Conservation (phyloP, 1,284 basidiomycete genomes). For the Microbotryomycetes sp. region DNA sequence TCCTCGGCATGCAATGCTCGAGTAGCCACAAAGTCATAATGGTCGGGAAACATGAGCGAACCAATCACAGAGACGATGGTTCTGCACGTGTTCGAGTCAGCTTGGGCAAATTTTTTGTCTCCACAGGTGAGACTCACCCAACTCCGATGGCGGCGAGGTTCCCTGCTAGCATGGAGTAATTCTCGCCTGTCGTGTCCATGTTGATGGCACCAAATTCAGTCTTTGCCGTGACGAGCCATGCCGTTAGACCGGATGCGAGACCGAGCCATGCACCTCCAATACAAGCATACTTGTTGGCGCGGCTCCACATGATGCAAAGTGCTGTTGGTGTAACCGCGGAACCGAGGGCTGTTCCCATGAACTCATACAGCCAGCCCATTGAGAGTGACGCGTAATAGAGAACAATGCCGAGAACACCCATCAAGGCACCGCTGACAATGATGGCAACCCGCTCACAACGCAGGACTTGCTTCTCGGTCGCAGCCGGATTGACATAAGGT, state of each 20-base stretch:
- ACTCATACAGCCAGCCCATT: conserved; percentile 59
- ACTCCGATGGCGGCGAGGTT: conserved; percentile 80
- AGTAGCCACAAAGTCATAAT: conserved; percentile 71
- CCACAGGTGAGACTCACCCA: conserved; percentile 47
- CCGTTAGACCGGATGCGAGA: conserved; percentile 60
- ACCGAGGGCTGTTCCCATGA: conserved; percentile 55
- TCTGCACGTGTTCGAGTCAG: neutral
- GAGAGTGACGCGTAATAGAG: conserved; percentile 84
- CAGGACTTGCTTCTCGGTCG: conserved; percentile 55
- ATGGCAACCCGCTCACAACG: conserved; percentile 46
- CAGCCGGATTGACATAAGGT: conserved; percentile 55
- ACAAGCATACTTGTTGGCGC: conserved; percentile 75
- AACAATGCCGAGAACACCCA: conserved; percentile 72
- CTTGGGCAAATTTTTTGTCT: neutral
- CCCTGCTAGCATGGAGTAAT: conserved; percentile 33
- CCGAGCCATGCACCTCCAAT: conserved; percentile 64
- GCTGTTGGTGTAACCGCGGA: conserved; percentile 53
- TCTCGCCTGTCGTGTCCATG: conserved; percentile 50
- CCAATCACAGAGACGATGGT: conserved; percentile 59
- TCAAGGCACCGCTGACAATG: conserved; percentile 58
- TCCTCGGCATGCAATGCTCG: conserved; percentile 47
- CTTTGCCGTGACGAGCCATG: conserved; percentile 78
- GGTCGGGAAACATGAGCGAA: conserved; percentile 63
- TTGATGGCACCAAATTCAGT: conserved; percentile 62
- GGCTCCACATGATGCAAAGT: conserved; percentile 59